These are phyloP conservation scores for Bacterosira constricta DNA, from an alignment of 108 stramenopile species.

Conservation along the genomic window DNA sequence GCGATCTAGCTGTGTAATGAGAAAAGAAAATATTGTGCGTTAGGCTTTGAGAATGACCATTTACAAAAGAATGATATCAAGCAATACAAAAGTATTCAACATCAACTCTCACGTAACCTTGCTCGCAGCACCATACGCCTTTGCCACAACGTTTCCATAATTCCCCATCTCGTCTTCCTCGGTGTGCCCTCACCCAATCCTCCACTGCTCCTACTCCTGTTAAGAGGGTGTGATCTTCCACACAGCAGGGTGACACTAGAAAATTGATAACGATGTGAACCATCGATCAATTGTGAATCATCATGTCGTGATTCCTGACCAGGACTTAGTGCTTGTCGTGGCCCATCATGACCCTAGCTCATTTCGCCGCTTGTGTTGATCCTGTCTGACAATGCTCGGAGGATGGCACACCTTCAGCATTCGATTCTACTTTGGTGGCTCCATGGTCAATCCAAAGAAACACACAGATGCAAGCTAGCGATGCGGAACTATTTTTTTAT, in stretches of 20 bases:
- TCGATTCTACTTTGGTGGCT: too few relatives aligned
- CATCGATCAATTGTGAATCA: conserved; percentile 94
- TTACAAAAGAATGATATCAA: too few relatives aligned
- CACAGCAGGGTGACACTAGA: conserved; percentile 84
- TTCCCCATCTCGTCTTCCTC: conserved; percentile 86
- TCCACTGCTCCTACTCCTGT: conserved; percentile 92
- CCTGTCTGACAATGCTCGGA: too few relatives aligned
- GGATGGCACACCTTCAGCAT: too few relatives aligned
- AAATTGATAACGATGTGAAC: conserved; percentile 83
- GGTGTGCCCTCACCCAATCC: conserved; percentile 92
- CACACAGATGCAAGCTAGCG: too few relatives aligned
- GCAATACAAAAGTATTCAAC: not conserved
- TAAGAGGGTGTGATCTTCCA: conserved; percentile 74
- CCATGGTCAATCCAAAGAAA: too few relatives aligned
- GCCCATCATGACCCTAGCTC: too few relatives aligned
- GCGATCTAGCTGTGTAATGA: conserved; percentile 70
- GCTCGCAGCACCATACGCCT: conserved; percentile 51
- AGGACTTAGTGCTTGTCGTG: conserved; percentile 89
- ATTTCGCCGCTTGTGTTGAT: too few relatives aligned
- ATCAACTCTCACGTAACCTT: conserved; percentile 56
- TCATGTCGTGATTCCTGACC: conserved; percentile 98
- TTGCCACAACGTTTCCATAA: conserved; percentile 53
- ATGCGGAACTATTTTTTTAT: too few relatives aligned
- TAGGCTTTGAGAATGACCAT: too few relatives aligned
- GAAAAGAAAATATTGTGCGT: not conserved